Evolutionary conservation across 495 filamentous ascomycete genomes (phyloP).

Genomic region (Sordaria brevicollis): DNA sequence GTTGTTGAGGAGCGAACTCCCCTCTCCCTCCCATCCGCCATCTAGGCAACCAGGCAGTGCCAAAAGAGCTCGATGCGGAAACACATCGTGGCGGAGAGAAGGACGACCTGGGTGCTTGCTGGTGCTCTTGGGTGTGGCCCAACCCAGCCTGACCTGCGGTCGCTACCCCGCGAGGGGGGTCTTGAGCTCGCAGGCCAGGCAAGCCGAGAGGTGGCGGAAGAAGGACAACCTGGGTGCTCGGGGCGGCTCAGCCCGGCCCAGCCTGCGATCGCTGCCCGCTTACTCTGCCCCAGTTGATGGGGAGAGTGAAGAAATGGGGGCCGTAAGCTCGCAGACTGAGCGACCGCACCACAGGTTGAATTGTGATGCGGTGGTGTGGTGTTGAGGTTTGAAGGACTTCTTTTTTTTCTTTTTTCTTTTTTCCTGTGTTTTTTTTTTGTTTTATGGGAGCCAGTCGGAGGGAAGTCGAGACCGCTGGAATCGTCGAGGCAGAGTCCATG

Average conservation of each 20-base stretch:
- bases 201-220: too few relatives aligned
- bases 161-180: too few relatives aligned
- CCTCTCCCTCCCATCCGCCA: too few relatives aligned
- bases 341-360: background rate
- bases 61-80: too few relatives aligned
- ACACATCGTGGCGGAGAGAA: too few relatives aligned
- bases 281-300: background rate
- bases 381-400: too few relatives aligned
- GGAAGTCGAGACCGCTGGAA: background rate
- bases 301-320: background rate
- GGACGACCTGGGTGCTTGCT: too few relatives aligned
- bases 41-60: background rate
- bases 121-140: too few relatives aligned
- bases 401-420: too few relatives aligned
- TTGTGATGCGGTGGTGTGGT: background rate
- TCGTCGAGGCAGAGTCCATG: background rate
- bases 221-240: background rate
- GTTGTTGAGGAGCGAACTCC: constrained; percentile 99
- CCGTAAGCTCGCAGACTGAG: background rate
- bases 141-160: too few relatives aligned
- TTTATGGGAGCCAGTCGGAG: background rate
- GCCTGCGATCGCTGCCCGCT: background rate
- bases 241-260: background rate
- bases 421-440: too few relatives aligned
- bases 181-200: too few relatives aligned